Evolutionary conservation across 345 rosid genomes (phyloP).

Genomic region (Cardamine resedifolia): DNA sequence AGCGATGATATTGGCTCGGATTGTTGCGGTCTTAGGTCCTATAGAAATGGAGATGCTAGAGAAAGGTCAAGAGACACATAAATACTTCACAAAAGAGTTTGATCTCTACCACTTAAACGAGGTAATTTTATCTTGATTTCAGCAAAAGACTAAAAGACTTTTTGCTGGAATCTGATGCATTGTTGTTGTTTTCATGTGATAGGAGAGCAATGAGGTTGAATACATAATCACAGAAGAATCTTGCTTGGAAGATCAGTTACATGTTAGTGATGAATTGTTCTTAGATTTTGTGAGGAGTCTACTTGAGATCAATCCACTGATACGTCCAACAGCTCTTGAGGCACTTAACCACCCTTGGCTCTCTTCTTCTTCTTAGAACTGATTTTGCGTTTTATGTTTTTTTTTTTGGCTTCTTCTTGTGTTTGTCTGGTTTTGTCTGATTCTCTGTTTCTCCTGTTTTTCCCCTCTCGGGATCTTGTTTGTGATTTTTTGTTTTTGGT

Average conservation of each 20-base stretch:
- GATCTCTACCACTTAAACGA: constrained; percentile 71
- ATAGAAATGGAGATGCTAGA: constrained; percentile 77
- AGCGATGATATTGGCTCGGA: constrained; percentile 75
- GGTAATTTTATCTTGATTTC: constrained; percentile 41
- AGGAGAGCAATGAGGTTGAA: constrained; percentile 80
- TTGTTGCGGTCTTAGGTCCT: constrained; percentile 76
- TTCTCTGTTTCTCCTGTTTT: constrained; percentile 14
- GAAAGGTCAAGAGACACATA: constrained; percentile 71
- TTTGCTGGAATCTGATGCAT: constrained; percentile 8
- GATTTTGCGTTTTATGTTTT: not conserved
- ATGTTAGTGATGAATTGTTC: constrained; percentile 55
- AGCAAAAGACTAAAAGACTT: not conserved
- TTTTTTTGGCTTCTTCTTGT: constrained; percentile 15
- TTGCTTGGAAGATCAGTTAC: constrained; percentile 60
- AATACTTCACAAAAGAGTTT: constrained; percentile 81
- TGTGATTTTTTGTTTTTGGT: not conserved
- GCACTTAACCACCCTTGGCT: constrained; percentile 96
- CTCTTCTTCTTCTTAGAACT: constrained; percentile 37
- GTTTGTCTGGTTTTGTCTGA: constrained; percentile 5
- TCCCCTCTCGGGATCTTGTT: not conserved
- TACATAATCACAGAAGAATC: constrained; percentile 73
- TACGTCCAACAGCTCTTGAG: constrained; percentile 77
- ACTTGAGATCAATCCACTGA: constrained; percentile 76
- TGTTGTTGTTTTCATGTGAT: constrained; percentile 23
- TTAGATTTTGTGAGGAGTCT: constrained; percentile 60